Base-by-base conservation (phyloP, 495 filamentous ascomycete genomes). In the Hypoxylon rickii region DNA sequence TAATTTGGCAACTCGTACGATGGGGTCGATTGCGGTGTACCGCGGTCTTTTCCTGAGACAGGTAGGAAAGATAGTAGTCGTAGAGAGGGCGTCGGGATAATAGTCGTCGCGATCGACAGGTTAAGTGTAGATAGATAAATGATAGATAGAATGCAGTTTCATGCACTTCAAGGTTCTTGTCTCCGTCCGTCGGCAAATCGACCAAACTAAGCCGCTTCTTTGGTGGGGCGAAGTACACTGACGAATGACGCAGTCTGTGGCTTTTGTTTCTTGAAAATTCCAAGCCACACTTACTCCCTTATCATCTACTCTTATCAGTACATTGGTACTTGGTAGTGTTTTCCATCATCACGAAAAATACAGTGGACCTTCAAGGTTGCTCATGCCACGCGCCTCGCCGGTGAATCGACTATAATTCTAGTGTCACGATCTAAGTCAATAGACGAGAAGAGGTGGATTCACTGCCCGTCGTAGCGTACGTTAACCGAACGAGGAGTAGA, bases 211-310 rank as follows among this genome's bases (percentile, higher is more conserved):
- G 24, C 24, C 24, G 24, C 24, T 52, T 50, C 39, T 29, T 47
- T 32, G 34, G 52, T 55, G 58, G 58, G 55, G 48, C 51, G 31
- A 44, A 59, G 37, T 48, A 40, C 43, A 11, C 24, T 44, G 51
- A 38, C 52, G 44, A 63, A 51, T 57, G 59, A 63, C 53, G 59
- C 52, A 57, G 31, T 52, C 34, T 13, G 20, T 18, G 32, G 32
- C 36, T 44, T 44, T 37, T 22, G 11, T 6, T 29, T 38, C 24
- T 19, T 7, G 12, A 7, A 17, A 5, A 3, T 22, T 40, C 10
- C 36, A 40, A 44, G 42, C 42, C 51, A 54, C 51, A 31, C 13
- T 3, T 36, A 36, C n/a, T 39, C 40, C 38, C 40, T 34, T 33
- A 49, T 49, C 38, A 29, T 13, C 2, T 5, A 16, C 29, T 12